Evolutionary conservation across 805 yeast genomes (phyloP).

Genomic region (Lipomyces yamanashiensis): DNA sequence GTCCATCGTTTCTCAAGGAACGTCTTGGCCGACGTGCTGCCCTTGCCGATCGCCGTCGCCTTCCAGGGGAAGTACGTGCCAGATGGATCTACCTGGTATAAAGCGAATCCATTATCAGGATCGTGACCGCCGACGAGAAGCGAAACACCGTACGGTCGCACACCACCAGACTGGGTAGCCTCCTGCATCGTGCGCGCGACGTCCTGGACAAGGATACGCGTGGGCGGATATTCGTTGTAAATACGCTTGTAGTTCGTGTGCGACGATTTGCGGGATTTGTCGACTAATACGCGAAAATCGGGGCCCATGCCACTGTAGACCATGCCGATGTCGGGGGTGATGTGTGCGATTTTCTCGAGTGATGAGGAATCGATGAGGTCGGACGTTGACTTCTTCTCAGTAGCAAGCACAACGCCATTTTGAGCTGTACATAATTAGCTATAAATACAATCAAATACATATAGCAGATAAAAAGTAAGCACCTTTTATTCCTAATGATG

Average conservation of each 20-base stretch:
- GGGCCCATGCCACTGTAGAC: slow-evolving; percentile 99
- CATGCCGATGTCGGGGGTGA: slow-evolving; percentile 96
- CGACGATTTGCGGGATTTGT: slow-evolving; percentile 89
- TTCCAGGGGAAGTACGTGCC: slow-evolving; percentile 99
- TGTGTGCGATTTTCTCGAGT: slow-evolving; percentile 73
- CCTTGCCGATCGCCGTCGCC: slow-evolving; percentile 98
- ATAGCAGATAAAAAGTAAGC: neutral
- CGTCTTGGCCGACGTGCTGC: slow-evolving; percentile 94
- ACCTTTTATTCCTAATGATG: slow-evolving; percentile 85
- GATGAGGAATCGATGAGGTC: slow-evolving; percentile 75
- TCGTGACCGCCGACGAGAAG: slow-evolving; percentile 93
- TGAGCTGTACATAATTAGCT: slow-evolving; percentile 58
- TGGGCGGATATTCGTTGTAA: slow-evolving; percentile 97
- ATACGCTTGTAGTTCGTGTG: slow-evolving; percentile 91
- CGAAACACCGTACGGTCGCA: slow-evolving; percentile 98
- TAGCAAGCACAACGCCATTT: slow-evolving; percentile 94
- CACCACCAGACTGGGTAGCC: slow-evolving; percentile 98
- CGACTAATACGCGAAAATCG: slow-evolving; percentile 91
- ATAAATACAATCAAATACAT: neutral
- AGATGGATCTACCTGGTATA: slow-evolving; percentile 97
- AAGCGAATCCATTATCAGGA: slow-evolving; percentile 51
- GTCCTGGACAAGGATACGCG: slow-evolving; percentile 89
- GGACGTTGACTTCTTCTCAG: slow-evolving; percentile 89
- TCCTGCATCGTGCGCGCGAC: slow-evolving; percentile 97
- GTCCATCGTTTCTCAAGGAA: slow-evolving; percentile 98